A percentile compares a stretch with the other conserved stretches of the same genome.
Conservation (phyloP, 2,329 filamentous ascomycete genomes). For the Pseudogymnoascus sp. region DNA sequence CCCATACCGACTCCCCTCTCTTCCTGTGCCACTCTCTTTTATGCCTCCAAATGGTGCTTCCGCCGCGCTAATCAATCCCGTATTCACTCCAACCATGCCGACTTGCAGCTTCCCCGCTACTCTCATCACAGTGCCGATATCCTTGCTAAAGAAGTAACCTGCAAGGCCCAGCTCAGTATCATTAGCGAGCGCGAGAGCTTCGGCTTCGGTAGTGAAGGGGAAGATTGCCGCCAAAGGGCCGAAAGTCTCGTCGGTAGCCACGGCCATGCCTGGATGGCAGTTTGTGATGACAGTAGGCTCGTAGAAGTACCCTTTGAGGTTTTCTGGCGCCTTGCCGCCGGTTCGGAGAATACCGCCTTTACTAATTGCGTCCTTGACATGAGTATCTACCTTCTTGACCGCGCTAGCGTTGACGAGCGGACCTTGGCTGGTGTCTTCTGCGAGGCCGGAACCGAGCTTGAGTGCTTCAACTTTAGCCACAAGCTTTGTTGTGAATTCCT, state of each 20-base stretch:
- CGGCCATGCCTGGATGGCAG: slow-evolving; percentile 51
- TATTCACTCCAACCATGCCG: slow-evolving; percentile 64
- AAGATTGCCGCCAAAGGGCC: slow-evolving; percentile 59
- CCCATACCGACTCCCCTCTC: slow-evolving; percentile 72
- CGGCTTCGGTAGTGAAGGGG: slow-evolving; percentile 59
- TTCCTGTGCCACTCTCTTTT: slow-evolving; percentile 74
- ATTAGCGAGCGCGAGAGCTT: slow-evolving; percentile 55
- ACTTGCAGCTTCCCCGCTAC: slow-evolving; percentile 62
- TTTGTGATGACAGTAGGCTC: slow-evolving; percentile 59
- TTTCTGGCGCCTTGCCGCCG: slow-evolving; percentile 50
- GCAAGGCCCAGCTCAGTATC: slow-evolving; percentile 58
- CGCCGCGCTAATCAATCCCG: slow-evolving; percentile 38
- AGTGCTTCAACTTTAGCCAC: slow-evolving; percentile 47
- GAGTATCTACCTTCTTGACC: slow-evolving; percentile 50
- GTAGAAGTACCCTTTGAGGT: slow-evolving; percentile 59
- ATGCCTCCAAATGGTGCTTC: slow-evolving; percentile 63
- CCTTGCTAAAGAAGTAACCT: slow-evolving; percentile 63
- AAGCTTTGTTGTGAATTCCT: slow-evolving; percentile 52
- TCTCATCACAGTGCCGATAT: slow-evolving; percentile 59
- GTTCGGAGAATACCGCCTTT: slow-evolving; percentile 57
- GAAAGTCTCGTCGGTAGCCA: slow-evolving; percentile 54
- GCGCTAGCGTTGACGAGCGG: slow-evolving; percentile 51
- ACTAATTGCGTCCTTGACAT: slow-evolving; percentile 59
- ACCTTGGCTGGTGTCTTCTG: slow-evolving; percentile 53
- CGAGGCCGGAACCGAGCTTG: slow-evolving; percentile 55